Percentiles rank a stretch among this genome's conserved stretches.
phyloP scores from a whole-genome alignment of 2,329 filamentous ascomycete species.

The Tolypocladium ophioglossoides region DNA sequence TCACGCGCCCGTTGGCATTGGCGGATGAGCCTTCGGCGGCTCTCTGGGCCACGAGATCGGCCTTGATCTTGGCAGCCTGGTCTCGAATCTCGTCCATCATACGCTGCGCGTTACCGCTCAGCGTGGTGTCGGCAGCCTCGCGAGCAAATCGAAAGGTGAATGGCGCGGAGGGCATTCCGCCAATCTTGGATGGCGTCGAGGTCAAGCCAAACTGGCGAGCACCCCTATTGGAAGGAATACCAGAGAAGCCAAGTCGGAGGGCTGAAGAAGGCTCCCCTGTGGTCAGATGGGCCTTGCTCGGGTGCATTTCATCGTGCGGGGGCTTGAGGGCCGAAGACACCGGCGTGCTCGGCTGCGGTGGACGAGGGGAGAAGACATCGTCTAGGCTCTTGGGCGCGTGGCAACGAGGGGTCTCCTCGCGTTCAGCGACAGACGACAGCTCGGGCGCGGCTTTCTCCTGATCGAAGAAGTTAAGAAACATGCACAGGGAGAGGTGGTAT shows the following conservation, averaged over 20 bases:
- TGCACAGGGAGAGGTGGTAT: background rate
- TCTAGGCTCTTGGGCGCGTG: constrained; percentile 15
- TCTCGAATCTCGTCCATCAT: constrained; percentile 60
- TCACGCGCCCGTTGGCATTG: constrained; percentile 50
- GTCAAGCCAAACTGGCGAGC: constrained; percentile 31
- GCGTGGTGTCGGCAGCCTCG: constrained; percentile 34
- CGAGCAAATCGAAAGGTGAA: constrained; percentile 62
- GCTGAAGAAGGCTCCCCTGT: constrained; percentile 70
- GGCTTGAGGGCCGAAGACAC: constrained; percentile 59
- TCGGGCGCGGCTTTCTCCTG: constrained; percentile 21
- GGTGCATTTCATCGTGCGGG: constrained; percentile 78
- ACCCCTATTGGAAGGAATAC: constrained; percentile 47
- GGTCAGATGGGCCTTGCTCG: constrained; percentile 68
- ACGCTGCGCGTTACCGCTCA: constrained; percentile 50
- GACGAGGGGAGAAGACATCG: constrained; percentile 23
- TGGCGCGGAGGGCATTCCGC: constrained; percentile 39
- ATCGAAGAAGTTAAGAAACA: constrained; percentile 3
- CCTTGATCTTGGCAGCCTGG: constrained; percentile 61
- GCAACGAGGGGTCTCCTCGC: constrained; percentile 25
- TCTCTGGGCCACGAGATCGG: constrained; percentile 51
- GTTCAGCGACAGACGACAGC: constrained; percentile 33
- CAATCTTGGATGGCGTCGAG: constrained; percentile 53
- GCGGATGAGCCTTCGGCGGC: constrained; percentile 37
- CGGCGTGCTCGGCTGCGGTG: constrained; percentile 42
- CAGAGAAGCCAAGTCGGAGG: constrained; percentile 70